Base-by-base conservation (phyloP, 495 filamentous ascomycete species). In the Penicillium cosmopolitanum region DNA sequence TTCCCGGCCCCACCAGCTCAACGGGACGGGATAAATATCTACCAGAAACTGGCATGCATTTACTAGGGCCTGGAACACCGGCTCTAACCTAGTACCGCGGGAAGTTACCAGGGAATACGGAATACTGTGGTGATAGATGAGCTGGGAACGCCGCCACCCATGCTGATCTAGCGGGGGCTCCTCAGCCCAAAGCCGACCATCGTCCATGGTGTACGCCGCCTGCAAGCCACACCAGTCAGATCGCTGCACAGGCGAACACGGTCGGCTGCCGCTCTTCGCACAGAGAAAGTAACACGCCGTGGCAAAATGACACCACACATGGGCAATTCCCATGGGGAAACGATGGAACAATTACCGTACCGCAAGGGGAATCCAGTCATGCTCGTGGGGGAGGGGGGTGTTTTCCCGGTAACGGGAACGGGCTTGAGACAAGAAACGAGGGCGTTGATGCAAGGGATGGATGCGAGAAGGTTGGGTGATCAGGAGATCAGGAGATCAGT, bases 181-280 rank as follows among this genome's bases (percentile, higher is more conserved):
- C 8, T 23, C 21, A n/a, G 21, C 64, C 61, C 51, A 65, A 48
- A 60, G 58, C 52, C 34, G 10, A 25, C 25, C 31, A 63, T 56
- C 25, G 34, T 48, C 10, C 38, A 59, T 65, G 62, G 64, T 62
- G 55, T 42, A 40, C 64, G 42, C 25, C 56, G 8, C 46, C 36
- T 59, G 56, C 53, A 54, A 46, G 62, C 67, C 67, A 70, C 62
- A 58, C 65, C 67, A 67, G 59, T 70, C 42, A 70, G 38, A 70
- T 61, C 48, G 40, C 55, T 40, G 60, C 50, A 57, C 57, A 67
- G 42, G 59, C 67, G 62, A 65, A 59, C 7, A 19, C 35, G 38
- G 43, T n/a, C 55, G 53, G 31, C 53, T 54, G 53, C 55, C 54
- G 43, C 13, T 57, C 54, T 31, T 21, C 46, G 23, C 46, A 48